Evolutionary conservation across 495 filamentous ascomycete species (phyloP), one percentile per base, ranked within the genome.

Genomic region (Margaritispora aquatica): DNA sequence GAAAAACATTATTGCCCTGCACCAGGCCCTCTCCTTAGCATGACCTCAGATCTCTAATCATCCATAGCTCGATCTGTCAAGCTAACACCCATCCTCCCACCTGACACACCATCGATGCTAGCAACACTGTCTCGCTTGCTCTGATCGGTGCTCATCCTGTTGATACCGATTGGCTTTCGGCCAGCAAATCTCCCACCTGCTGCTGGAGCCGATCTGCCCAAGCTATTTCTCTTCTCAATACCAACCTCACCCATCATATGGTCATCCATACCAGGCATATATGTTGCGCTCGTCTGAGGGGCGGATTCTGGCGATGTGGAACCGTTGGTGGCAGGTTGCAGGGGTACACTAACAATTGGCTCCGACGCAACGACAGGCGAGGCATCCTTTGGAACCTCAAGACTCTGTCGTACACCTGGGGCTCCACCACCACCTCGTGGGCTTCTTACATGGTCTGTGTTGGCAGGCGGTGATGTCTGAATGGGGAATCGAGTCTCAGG

Each of bases 401-500:
- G 73, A 64, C 82, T 85, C 47, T 79, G 74, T 50, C 82, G 68
- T 9, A 63, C 62, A 44, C 57, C 51, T 50, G 57, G 26, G n/a
- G 31, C 54, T 23, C 23, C 13, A 41, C 66, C 51, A 23, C 52
- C 41, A 34, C 31, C 63, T 51, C 69, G 51, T 22, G 55, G 44
- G 41, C 29, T 63, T 54, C 77, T 75, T 49, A 78, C 76, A 55
- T 73, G 75, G 54, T 75, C 68, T 63, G 79, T 76, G 2, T 75
- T 74, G 19, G 76, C 70, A 27, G 82, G 80, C 20, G 84, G 77
- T 36, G 85, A 85, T 41, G 87, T 87, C 46, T 84, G 79, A 62
- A 98, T 87, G 9, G 94, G 94, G 77, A 98, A 98, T 20, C 94
- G 80, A 44, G 79, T 91, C 70, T 84, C 87, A 62, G 85, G 82